A percentile compares a stretch with the other conserved stretches of the same genome.
These are phyloP conservation scores for Xylaria sp. DNA, from an alignment of 2,329 filamentous ascomycete species.

Conservation along the genomic window DNA sequence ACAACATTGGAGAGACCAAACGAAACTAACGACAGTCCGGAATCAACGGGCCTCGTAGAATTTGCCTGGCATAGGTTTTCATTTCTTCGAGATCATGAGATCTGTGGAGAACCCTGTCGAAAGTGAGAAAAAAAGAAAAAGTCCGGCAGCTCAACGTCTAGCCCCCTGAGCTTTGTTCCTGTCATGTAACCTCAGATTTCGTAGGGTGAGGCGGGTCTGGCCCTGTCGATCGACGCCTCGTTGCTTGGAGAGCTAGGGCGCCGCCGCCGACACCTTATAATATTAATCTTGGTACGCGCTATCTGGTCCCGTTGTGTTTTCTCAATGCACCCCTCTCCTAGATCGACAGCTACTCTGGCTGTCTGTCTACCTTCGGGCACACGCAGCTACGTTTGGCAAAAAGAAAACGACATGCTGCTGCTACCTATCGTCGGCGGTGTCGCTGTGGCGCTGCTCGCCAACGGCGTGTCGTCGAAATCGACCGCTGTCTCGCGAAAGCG, in stretches of 20 bases:
- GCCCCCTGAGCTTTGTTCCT: constrained; percentile 15
- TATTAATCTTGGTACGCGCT: constrained; percentile 8
- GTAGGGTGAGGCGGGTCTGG: constrained; percentile 28
- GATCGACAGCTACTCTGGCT: neutral
- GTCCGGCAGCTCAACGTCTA: constrained; percentile 32
- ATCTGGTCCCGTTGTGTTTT: neutral
- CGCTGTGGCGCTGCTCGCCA: constrained; percentile 42
- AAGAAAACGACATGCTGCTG: constrained; percentile 43
- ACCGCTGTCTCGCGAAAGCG: constrained; percentile 33
- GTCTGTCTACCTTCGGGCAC: neutral
- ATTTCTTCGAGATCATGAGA: constrained; percentile 23
- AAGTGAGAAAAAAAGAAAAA: constrained; percentile 17
- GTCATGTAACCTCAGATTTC: constrained; percentile 38
- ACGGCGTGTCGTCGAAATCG: constrained; percentile 39
- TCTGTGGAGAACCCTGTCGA: constrained; percentile 46
- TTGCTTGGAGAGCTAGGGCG: constrained; percentile 23
- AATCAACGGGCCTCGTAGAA: constrained; percentile 30
- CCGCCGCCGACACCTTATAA: constrained; percentile 24
- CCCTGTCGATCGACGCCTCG: constrained; percentile 37
- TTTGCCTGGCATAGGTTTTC: constrained; percentile 11
- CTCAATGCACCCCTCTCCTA: neutral
- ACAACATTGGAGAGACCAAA: constrained; percentile 23
- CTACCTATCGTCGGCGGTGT: constrained; percentile 40
- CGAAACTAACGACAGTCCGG: constrained; percentile 18
- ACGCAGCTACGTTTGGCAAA: constrained; percentile 34